Base-by-base conservation (phyloP, 2,329 filamentous ascomycete genomes). In the Fusarium musae region DNA sequence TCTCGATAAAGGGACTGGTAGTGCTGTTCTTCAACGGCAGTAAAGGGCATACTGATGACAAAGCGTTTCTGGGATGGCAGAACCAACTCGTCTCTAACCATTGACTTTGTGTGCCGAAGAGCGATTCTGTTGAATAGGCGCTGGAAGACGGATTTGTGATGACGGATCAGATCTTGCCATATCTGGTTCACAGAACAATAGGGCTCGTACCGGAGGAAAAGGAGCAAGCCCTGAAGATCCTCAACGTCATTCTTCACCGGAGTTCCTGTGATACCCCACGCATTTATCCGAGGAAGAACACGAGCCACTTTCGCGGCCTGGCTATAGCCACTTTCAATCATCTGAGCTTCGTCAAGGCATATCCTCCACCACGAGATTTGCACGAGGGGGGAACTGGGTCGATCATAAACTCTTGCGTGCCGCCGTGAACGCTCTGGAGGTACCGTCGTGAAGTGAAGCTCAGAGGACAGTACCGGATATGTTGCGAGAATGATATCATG, bases 251-350 rank as follows among this genome's bases (percentile, higher is more conserved):
- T 93, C 73, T 93, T 92, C 42, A 98, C 87, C 0, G 96, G 96
- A 2, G 96, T 99, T 46, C 82, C 96, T 0, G 94, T 96, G 44
- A 99, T 91, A 19, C 93, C 95, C 96, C 96, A 98, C 5, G 94
- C 92, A 82, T 97, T 95, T 72, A 93, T 83, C 34, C 96, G 89
- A 49, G 96, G 95, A 69, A 99, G 92, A 32, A 92, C 85, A 44
- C 91, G 90, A 40, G 95, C 95, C 19, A 98, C 91, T 52, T 87
- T 89, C 2, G 96, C 95, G 34, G 96, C 93, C 75, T 94, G 92
- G 76, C 91, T 95, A 8, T 97, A 91, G 39, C 95, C 94, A 73
- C 90, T 96, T 79, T 98, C 96, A 46, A 98, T 91, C 93, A 97
- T 97, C 78, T 99, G 96, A 1, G 96, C 91, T 84, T 92, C 95